phyloP scores from a whole-genome alignment of 306 rosid genomes.

The Pterocarpus macrocarpus region DNA sequence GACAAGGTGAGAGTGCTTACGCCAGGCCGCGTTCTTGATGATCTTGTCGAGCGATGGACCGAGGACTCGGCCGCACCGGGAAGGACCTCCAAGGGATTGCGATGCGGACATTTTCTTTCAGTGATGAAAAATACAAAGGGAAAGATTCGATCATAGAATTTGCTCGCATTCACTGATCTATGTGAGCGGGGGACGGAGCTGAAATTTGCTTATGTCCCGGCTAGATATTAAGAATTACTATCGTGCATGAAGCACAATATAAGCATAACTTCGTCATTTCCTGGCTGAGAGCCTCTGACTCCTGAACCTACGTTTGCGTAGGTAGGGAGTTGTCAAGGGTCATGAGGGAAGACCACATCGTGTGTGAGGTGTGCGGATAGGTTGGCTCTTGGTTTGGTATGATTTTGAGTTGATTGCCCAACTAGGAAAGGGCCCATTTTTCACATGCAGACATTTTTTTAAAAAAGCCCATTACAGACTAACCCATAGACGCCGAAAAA shows the following conservation, averaged over 20 bases:
- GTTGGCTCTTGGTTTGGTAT: no score
- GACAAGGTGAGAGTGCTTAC: slow-evolving; percentile 95
- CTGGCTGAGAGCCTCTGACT: slow-evolving; percentile 42
- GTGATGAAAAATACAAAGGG: background rate
- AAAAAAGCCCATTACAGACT: no score
- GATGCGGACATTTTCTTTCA: slow-evolving; percentile 78
- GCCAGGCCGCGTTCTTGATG: slow-evolving; percentile 98
- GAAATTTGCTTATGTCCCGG: slow-evolving; percentile 11
- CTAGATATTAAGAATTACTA: slow-evolving; percentile 28
- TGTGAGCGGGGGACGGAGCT: background rate
- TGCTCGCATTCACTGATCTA: slow-evolving; percentile 43
- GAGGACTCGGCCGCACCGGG: slow-evolving; percentile 86
- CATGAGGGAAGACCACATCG: no score
- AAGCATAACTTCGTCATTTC: slow-evolving; percentile 41
- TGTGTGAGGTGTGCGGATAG: no score
- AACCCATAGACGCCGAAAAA: no score
- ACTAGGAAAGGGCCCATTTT: no score
- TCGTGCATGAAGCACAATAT: slow-evolving; percentile 35
- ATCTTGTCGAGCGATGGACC: slow-evolving; percentile 97
- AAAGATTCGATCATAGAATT: slow-evolving; percentile 40
- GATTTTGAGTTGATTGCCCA: no score
- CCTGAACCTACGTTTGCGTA: slow-evolving; percentile 46
- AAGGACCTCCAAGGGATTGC: slow-evolving; percentile 88
- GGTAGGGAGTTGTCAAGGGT: background rate
- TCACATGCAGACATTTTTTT: no score